Percentiles rank a stretch among this genome's conserved stretches.
These are phyloP conservation scores for Russula sp. DNA, from an alignment of 768 basidiomycete species.

Conservation along the genomic window DNA sequence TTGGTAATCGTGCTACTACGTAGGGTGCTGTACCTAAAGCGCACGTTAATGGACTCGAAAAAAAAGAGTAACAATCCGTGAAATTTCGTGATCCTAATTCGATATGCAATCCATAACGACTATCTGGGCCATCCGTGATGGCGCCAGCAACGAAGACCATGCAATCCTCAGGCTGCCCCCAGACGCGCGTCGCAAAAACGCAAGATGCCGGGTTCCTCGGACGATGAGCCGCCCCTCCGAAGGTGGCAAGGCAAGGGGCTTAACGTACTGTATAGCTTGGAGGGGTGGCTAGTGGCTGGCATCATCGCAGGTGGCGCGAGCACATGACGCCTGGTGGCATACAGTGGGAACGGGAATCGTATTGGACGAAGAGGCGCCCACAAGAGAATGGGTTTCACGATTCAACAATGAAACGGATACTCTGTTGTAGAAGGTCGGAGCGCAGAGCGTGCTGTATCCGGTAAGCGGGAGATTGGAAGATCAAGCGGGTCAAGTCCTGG, in stretches of 20 bases:
- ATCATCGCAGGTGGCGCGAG: conserved; percentile 17
- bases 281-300: conserved; percentile 14
- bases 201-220: conserved; percentile 22
- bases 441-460: conserved; percentile 11
- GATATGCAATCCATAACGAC: no score
- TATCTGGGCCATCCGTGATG: no score
- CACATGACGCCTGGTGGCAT: conserved; percentile 23
- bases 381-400: conserved; percentile 1
- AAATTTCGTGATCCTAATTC: no score
- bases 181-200: conserved; percentile 22
- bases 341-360: conserved; percentile 22
- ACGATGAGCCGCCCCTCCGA: conserved; percentile 20
- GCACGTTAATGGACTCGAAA: no score
- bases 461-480: conserved; percentile 15
- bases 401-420: neutral
- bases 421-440: conserved; percentile 5
- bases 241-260: conserved; percentile 13
- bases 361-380: conserved; percentile 11
- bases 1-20: no score
- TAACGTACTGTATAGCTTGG: conserved; percentile 14
- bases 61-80: no score
- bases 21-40: no score
- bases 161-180: no score
- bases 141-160: no score
- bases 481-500: conserved; percentile 7